These are phyloP conservation scores for Hericium rajendrae DNA, from an alignment of 768 basidiomycete genomes.

Conservation along the genomic window DNA sequence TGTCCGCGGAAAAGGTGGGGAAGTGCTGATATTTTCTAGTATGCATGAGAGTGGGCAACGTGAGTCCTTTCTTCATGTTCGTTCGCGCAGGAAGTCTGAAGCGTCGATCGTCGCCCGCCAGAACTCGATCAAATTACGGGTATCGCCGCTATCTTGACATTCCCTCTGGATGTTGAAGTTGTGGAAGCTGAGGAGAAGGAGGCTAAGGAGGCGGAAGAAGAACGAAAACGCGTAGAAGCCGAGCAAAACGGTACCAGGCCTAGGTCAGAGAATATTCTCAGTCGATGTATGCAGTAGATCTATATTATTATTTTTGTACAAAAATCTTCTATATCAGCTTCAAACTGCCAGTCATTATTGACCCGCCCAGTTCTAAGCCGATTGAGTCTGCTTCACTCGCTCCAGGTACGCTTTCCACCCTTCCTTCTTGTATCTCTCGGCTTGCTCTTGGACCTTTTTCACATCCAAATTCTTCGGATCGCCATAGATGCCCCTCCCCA, in stretches of 20 bases:
- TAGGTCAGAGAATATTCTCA: neutral
- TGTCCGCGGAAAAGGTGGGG: conserved; percentile 81
- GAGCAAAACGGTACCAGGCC: neutral
- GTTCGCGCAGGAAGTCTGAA: neutral
- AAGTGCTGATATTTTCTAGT: conserved; percentile 95
- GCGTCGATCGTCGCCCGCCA: conserved; percentile 21
- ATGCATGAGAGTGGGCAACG: conserved; percentile 99
- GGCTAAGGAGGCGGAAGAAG: conserved; percentile 37
- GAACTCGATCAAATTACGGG: conserved; percentile 96
- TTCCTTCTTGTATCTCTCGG: conserved; percentile 73
- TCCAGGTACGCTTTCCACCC: conserved; percentile 89
- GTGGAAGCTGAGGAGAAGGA: conserved; percentile 89
- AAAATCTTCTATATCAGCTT: neutral
- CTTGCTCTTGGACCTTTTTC: conserved; percentile 50
- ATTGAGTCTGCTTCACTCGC: conserved; percentile 2
- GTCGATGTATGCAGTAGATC: neutral
- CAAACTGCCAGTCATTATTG: neutral
- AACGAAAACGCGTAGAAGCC: neutral
- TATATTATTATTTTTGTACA: neutral
- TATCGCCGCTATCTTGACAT: conserved; percentile 90
- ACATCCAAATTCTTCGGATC: conserved; percentile 35
- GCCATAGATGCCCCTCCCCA: conserved; percentile 91
- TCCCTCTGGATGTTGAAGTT: conserved; percentile 90
- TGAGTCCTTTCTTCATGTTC: conserved; percentile 30
- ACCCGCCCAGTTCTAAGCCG: no score